Conservation (phyloP, 2,329 filamentous ascomycete species). For the Diaporthe humulicola region DNA sequence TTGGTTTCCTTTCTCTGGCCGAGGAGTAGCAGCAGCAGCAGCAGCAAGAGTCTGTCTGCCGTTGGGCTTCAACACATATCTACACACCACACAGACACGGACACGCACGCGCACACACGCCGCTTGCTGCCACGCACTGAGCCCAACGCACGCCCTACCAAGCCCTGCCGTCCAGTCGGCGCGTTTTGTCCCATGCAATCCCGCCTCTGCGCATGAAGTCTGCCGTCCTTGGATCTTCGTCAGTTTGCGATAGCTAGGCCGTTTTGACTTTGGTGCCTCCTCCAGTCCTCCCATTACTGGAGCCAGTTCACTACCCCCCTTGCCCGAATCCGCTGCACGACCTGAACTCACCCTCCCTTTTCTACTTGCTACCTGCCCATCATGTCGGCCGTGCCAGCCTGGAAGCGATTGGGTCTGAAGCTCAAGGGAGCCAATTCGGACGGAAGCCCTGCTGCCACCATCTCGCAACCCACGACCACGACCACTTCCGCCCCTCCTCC, state of each 20-base stretch:
- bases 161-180: slow-evolving; percentile 34
- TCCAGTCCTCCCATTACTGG: slow-evolving; percentile 15
- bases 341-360: slow-evolving; percentile 34
- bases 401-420: slow-evolving; percentile 75
- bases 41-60: slow-evolving; percentile 13
- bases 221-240: slow-evolving; percentile 13
- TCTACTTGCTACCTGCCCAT: slow-evolving; percentile 45
- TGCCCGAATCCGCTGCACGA: slow-evolving; percentile 37
- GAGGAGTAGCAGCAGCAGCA: slow-evolving; percentile 25
- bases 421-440: slow-evolving; percentile 62
- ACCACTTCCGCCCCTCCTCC: slow-evolving; percentile 38
- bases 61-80: slow-evolving; percentile 37
- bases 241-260: slow-evolving; percentile 22
- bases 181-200: slow-evolving; percentile 25
- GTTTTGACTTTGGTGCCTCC: slow-evolving; percentile 29
- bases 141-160: slow-evolving; percentile 31
- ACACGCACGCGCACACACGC: slow-evolving; percentile 25
- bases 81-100: slow-evolving; percentile 13
- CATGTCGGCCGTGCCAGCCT: slow-evolving; percentile 67
- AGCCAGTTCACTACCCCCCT: slow-evolving; percentile 34
- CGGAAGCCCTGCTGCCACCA: slow-evolving; percentile 47
- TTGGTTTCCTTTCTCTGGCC: slow-evolving; percentile 1
- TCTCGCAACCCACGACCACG: slow-evolving; percentile 42
- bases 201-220: slow-evolving; percentile 34
- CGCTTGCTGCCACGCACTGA: slow-evolving; percentile 19